phyloP scores from a whole-genome alignment of 2,329 filamentous ascomycete species.

The Claviceps sp. region DNA sequence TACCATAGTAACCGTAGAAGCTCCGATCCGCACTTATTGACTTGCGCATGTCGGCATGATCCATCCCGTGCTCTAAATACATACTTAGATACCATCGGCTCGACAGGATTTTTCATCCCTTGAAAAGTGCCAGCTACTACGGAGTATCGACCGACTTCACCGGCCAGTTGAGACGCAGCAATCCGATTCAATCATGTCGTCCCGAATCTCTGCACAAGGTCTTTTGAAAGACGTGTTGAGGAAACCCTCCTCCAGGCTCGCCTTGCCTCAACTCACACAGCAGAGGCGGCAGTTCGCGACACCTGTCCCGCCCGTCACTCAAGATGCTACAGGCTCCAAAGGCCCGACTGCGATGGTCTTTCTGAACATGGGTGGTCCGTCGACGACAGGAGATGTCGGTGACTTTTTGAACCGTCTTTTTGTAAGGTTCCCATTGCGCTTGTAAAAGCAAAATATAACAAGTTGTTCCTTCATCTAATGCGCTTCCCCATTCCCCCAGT shows the following conservation, averaged over 20 bases:
- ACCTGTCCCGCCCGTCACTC: constrained; percentile 60
- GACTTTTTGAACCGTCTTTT: constrained; percentile 86
- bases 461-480: constrained; percentile 4
- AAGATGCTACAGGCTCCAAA: constrained; percentile 54
- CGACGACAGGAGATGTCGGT: constrained; percentile 75
- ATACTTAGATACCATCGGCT: constrained; percentile 1
- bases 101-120: neutral
- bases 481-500: constrained; percentile 31
- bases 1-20: neutral
- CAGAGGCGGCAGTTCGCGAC: constrained; percentile 24
- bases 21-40: neutral
- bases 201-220: constrained; percentile 17
- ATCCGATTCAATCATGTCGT: constrained; percentile 15
- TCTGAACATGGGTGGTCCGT: constrained; percentile 96
- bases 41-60: constrained; percentile 4
- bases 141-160: neutral
- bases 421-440: constrained; percentile 38
- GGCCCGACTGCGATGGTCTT: constrained; percentile 97
- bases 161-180: neutral
- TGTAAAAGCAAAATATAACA: neutral
- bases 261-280: constrained; percentile 16
- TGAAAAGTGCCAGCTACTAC: neutral
- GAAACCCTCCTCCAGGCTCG: constrained; percentile 14
- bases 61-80: neutral
- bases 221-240: constrained; percentile 16